Conservation (phyloP, 495 filamentous ascomycete genomes). For the Entonaema liquescens region DNA sequence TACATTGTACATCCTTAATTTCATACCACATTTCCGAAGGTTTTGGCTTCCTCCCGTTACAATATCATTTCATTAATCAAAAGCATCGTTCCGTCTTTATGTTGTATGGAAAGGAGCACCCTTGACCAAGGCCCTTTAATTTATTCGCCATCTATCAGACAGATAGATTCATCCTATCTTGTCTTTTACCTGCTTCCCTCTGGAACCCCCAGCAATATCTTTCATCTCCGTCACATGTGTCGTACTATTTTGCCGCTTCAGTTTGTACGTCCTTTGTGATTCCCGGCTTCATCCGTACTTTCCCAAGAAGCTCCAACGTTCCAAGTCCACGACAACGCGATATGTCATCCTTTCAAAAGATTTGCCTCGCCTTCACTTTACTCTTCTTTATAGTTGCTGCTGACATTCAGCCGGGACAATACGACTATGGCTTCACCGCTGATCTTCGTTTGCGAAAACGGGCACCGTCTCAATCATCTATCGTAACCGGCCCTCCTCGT, state of each 20-base stretch:
- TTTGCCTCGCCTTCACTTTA: slow-evolving; percentile 14
- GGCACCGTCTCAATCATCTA: slow-evolving; percentile 38
- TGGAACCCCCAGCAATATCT: background rate
- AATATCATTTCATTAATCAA: slow-evolving; percentile 4
- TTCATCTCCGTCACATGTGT: slow-evolving; percentile 4
- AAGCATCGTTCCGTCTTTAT: slow-evolving; percentile 3
- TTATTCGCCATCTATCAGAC: background rate
- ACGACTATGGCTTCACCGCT: slow-evolving; percentile 55
- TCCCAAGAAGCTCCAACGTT: background rate
- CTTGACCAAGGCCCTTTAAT: background rate
- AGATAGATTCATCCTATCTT: slow-evolving; percentile 11
- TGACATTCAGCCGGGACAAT: slow-evolving; percentile 35
- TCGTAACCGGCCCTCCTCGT: slow-evolving; percentile 39
- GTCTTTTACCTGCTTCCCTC: background rate
- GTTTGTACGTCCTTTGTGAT: slow-evolving; percentile 19
- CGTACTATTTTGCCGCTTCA: slow-evolving; percentile 24
- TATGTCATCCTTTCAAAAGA: slow-evolving; percentile 21
- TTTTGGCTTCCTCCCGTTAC: slow-evolving; percentile 20
- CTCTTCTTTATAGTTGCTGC: slow-evolving; percentile 24
- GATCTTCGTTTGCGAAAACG: slow-evolving; percentile 37
- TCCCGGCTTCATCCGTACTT: slow-evolving; percentile 15
- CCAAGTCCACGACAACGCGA: background rate
- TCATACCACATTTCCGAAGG: slow-evolving; percentile 16
- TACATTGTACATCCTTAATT: slow-evolving; percentile 11
- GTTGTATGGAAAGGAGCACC: slow-evolving; percentile 6